Conservation (phyloP, 176 grass and related monocot species). For the Paspalum vaginatum region DNA sequence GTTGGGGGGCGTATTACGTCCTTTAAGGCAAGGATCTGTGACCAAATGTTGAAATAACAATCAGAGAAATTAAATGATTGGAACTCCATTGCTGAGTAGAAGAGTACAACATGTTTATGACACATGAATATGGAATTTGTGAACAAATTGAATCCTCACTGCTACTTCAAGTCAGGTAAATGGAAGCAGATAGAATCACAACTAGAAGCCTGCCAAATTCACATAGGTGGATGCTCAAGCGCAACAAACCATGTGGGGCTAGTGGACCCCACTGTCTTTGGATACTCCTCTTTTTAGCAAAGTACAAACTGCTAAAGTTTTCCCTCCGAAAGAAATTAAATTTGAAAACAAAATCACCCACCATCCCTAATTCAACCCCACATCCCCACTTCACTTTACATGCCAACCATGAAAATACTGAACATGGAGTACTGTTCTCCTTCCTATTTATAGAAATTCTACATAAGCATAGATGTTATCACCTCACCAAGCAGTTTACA, state of each 20-base stretch:
- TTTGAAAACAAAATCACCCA: background rate
- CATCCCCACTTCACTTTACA: background rate
- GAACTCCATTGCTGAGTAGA: constrained; percentile 11
- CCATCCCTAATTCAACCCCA: background rate
- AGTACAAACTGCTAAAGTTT: background rate
- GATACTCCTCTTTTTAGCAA: constrained; percentile 5
- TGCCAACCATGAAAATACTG: background rate
- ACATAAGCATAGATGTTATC: constrained; percentile 19
- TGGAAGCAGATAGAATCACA: constrained; percentile 10
- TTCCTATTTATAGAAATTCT: constrained; percentile 25
- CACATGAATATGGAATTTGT: background rate
- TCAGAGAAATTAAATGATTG: constrained; percentile 40
- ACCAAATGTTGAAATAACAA: constrained; percentile 28
- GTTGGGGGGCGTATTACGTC: constrained; percentile 72
- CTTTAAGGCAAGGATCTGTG: constrained; percentile 81
- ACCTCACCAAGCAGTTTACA: background rate
- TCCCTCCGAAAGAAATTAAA: background rate
- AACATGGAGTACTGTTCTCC: constrained; percentile 6
- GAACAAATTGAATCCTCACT: constrained; percentile 7
- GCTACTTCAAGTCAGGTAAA: constrained; percentile 12
- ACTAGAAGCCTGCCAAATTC: constrained; percentile 1
- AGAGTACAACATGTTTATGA: background rate
- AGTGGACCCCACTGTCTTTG: constrained; percentile 7
- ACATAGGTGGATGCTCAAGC: background rate
- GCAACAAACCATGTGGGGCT: background rate